These are phyloP conservation scores for Babesia ovata DNA, from an alignment of 169 alveolate species.

Conservation along the genomic window DNA sequence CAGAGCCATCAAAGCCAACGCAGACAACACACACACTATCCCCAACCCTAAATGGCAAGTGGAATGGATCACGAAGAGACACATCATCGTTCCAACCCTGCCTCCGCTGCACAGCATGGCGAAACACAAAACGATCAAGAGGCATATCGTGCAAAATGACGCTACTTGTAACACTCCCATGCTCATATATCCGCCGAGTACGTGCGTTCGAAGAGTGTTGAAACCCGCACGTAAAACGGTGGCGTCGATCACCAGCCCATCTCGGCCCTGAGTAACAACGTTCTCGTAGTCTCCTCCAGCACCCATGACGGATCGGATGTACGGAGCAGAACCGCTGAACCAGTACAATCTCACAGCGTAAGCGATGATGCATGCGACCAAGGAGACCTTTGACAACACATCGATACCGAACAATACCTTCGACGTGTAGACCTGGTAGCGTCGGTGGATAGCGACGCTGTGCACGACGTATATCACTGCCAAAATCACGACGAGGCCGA, in stretches of 20 bases:
- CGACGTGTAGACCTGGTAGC: conserved; percentile 17
- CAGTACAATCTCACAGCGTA: conserved; percentile 8
- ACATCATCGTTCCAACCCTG: conserved; percentile 6
- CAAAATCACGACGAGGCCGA: conserved; percentile 10
- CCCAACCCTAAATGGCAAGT: neutral
- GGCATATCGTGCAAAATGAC: conserved; percentile 7
- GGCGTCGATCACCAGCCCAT: conserved; percentile 19
- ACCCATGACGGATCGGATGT: conserved; percentile 10
- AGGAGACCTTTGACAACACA: conserved; percentile 13
- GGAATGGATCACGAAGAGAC: conserved; percentile 19
- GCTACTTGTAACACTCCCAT: conserved; percentile 13
- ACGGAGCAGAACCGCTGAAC: conserved; percentile 28
- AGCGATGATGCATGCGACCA: conserved; percentile 19
- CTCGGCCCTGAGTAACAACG: conserved; percentile 18
- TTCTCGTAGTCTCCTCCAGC: conserved; percentile 23
- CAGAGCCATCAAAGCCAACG: conserved; percentile 20
- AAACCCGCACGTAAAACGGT: neutral
- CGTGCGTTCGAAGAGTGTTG: conserved; percentile 3
- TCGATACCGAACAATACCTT: conserved; percentile 39
- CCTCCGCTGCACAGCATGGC: conserved; percentile 11
- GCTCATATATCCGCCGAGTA: conserved; percentile 3
- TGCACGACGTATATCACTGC: conserved; percentile 12
- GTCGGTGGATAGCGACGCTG: conserved; percentile 25
- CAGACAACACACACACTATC: neutral
- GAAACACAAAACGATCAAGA: conserved; percentile 12